Conservation (phyloP, 73 alveolate genomes). For the Uronychia setigera region DNA sequence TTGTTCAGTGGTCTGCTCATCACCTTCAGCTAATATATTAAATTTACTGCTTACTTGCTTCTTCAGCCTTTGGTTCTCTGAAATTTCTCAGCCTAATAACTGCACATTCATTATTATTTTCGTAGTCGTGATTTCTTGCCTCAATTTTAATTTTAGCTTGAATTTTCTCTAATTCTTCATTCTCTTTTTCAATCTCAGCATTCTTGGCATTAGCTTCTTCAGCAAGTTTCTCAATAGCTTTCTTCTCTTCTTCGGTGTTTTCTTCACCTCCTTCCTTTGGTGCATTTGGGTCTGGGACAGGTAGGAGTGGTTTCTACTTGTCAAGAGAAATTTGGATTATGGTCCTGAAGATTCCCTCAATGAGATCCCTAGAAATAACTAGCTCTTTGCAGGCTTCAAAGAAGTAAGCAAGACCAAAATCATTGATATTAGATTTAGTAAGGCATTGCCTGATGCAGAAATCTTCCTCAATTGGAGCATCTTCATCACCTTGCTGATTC, state of each 20-base stretch:
- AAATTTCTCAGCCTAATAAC: constrained; percentile 29
- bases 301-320: constrained; percentile 14
- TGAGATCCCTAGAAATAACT: constrained; percentile 49
- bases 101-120: constrained; percentile 46
- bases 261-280: constrained; percentile 59
- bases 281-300: constrained; percentile 52
- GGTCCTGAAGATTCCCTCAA: constrained; percentile 50
- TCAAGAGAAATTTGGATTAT: constrained; percentile 37
- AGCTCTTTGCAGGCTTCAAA: constrained; percentile 61
- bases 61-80: constrained; percentile 32
- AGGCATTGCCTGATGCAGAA: constrained; percentile 37
- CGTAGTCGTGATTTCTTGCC: constrained; percentile 27
- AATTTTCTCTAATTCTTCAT: constrained; percentile 42
- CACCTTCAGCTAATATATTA: background rate
- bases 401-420: constrained; percentile 63
- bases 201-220: constrained; percentile 43
- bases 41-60: background rate
- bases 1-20: background rate
- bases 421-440: constrained; percentile 47
- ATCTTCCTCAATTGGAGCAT: constrained; percentile 52
- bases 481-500: background rate
- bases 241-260: constrained; percentile 51
- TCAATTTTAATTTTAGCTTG: constrained; percentile 55
- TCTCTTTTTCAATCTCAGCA: constrained; percentile 30
- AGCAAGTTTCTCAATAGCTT: constrained; percentile 14